These are phyloP conservation scores for Colletotrichum plurivorum DNA, from an alignment of 2,329 filamentous ascomycete species.

Conservation along the genomic window DNA sequence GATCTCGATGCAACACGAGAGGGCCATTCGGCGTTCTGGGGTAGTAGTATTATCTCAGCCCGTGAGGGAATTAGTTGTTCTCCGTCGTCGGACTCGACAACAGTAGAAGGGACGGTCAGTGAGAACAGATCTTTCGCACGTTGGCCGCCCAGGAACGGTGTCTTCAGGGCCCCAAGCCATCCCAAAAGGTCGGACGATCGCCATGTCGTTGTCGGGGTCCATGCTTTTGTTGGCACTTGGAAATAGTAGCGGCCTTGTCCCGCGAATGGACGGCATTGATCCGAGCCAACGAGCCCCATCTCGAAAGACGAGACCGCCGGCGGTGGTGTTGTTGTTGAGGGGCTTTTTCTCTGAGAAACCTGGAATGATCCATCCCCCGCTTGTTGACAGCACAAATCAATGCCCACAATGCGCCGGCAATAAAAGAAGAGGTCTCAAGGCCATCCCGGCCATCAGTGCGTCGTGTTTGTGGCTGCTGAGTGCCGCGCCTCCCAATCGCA, in stretches of 20 bases:
- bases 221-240: slow-evolving; percentile 26
- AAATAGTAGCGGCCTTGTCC: slow-evolving; percentile 12
- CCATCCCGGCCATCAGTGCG: slow-evolving; percentile 29
- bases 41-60: slow-evolving; percentile 12
- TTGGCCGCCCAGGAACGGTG: slow-evolving; percentile 2
- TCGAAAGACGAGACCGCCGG: slow-evolving; percentile 20
- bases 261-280: slow-evolving; percentile 20
- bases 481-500: not conserved
- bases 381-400: not conserved
- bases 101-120: not conserved
- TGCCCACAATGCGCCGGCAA: slow-evolving; percentile 1
- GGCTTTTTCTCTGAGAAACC: slow-evolving; percentile 13
- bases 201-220: slow-evolving; percentile 15
- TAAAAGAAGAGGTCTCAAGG: not conserved
- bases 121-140: slow-evolving; percentile 25
- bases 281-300: slow-evolving; percentile 21
- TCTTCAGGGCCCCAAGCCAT: slow-evolving; percentile 13
- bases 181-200: slow-evolving; percentile 34
- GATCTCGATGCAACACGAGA: not conserved
- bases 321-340: not conserved
- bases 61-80: no score
- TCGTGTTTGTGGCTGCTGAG: slow-evolving; percentile 28
- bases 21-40: not conserved
- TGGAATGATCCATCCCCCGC: slow-evolving; percentile 10
- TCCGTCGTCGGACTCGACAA: slow-evolving; percentile 1